A percentile compares a stretch with the other conserved stretches of the same genome.
Evolutionary conservation across 371 early-diverging fungal genomes (phyloP).

Genomic region (Sporodiniella umbellata): DNA sequence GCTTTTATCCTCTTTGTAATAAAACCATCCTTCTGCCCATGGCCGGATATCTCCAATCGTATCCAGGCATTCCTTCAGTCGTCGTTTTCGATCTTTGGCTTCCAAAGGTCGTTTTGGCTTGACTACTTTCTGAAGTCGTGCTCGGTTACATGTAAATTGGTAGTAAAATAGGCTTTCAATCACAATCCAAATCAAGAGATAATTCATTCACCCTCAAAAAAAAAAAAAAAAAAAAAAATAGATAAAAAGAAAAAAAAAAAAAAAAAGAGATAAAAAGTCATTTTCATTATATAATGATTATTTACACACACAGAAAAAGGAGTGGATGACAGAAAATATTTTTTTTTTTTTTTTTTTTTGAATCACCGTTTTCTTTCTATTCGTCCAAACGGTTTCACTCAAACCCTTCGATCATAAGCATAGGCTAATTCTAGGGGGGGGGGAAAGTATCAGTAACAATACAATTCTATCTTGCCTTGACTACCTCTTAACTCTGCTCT

Average conservation of each 20-base stretch:
- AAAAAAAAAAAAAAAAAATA: constrained; percentile 2
- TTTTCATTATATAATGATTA: constrained; percentile 3
- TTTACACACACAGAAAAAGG: constrained; percentile 7
- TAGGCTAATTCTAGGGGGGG: constrained; percentile 18
- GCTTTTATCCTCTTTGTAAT: constrained; percentile 26
- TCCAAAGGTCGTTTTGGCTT: constrained; percentile 14
- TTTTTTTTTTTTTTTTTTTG: too few relatives aligned
- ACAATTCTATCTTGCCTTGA: background rate
- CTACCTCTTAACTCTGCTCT: constrained; percentile 55
- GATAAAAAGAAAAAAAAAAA: constrained; percentile 5
- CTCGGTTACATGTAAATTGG: constrained; percentile 27
- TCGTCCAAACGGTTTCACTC: constrained; percentile 13
- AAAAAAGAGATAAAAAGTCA: constrained; percentile 5
- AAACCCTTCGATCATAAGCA: constrained; percentile 9
- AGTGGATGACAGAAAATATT: background rate
- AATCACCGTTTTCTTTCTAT: too few relatives aligned
- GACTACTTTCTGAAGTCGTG: constrained; percentile 26
- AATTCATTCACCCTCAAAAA: too few relatives aligned
- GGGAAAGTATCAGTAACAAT: background rate
- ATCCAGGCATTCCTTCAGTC: constrained; percentile 45
- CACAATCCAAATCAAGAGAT: constrained; percentile 27
- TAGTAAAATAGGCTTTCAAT: constrained; percentile 43
- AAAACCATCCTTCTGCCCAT: constrained; percentile 57
- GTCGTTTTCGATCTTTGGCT: constrained; percentile 22
- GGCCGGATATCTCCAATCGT: constrained; percentile 30